A percentile compares a stretch with the other conserved stretches of the same genome.
These are phyloP conservation scores for Lycium ferocissimum DNA, from an alignment of 257 asterid species.

Conservation along the genomic window DNA sequence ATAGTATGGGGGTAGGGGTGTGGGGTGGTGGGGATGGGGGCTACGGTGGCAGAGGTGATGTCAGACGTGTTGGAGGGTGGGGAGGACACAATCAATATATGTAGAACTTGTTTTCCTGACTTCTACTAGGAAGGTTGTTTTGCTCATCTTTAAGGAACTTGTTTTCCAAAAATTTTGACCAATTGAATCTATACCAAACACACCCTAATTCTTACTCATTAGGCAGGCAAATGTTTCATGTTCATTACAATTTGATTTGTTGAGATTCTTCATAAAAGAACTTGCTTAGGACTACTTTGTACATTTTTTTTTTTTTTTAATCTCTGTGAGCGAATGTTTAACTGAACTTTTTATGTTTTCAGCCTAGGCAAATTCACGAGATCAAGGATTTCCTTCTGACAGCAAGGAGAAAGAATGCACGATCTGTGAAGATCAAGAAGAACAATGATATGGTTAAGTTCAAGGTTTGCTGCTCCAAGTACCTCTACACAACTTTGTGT, in stretches of 20 bases:
- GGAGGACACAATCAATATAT: too few species aligned
- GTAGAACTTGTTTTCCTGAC: too few species aligned
- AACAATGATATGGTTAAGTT: slow-evolving; percentile 44
- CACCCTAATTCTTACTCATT: accelerated
- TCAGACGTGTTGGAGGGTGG: too few species aligned
- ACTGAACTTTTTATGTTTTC: background rate
- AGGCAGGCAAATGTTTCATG: background rate
- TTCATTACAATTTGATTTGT: background rate
- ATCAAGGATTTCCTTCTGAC: slow-evolving; percentile 47
- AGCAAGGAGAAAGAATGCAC: slow-evolving; percentile 47
- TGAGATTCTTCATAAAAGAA: background rate
- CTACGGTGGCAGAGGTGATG: too few species aligned
- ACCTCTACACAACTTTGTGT: slow-evolving; percentile 44
- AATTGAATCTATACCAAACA: too few species aligned
- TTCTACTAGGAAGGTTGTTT: too few species aligned
- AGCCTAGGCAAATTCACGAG: slow-evolving; percentile 46
- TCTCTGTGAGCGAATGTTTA: background rate
- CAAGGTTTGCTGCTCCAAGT: slow-evolving; percentile 48
- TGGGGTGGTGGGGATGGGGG: too few species aligned
- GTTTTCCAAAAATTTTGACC: too few species aligned
- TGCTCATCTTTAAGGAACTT: too few species aligned
- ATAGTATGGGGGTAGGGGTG: too few species aligned
- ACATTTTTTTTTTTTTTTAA: too few species aligned
- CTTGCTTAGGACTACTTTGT: too few species aligned
- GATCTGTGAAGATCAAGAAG: slow-evolving; percentile 44